Base-by-base conservation (phyloP, 306 rosid genomes). In the Cajanus cajan region DNA sequence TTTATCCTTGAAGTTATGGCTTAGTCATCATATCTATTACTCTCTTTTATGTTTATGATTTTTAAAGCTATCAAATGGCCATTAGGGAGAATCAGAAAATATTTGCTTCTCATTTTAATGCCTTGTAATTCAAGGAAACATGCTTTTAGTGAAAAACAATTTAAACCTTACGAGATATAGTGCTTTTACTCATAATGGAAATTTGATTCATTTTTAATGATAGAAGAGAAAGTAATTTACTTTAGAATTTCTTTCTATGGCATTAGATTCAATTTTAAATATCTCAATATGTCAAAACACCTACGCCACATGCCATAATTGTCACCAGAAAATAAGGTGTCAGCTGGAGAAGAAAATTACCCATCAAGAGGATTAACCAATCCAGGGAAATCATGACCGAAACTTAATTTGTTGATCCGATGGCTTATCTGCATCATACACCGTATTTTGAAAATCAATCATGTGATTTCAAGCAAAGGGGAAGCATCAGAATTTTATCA, bases 321-420 rank as follows among this genome's bases (percentile, higher is more conserved):
- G 43, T 63, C 61, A 79, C 74, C 33, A 78, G 44, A 82, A 72
- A 69, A 44, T 64, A 78, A 77, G 66, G 62, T 18, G 24, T 45
- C 58, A 14, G 14, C 15, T 41, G 25, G 80, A 71, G 71, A 81
- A 54, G 69, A 83, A 82, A 81, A 77, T 85, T 92, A 94, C 98
- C 98, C 87, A 70, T 94, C 97, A 84, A 94, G 98, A 68, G 98
- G 98, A 88, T 94, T 94, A 64, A 90, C 88, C 86, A 84, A 77
- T 59, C 98, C 98, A 62, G 95, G 92, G 85, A 71, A 92, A 84
- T 88, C 66, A 57, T 85, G 77, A 41, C 98, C 98, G 72, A 94
- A 92, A 86, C 96, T 82, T 85, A 94, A 88, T 79, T 45, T 90
- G 84, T 92, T 92, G 84, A 94, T 90, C 82, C 61, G 85, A 86